Evolutionary conservation across 306 rosid species (phyloP).

Genomic region (Neltuma alba): DNA sequence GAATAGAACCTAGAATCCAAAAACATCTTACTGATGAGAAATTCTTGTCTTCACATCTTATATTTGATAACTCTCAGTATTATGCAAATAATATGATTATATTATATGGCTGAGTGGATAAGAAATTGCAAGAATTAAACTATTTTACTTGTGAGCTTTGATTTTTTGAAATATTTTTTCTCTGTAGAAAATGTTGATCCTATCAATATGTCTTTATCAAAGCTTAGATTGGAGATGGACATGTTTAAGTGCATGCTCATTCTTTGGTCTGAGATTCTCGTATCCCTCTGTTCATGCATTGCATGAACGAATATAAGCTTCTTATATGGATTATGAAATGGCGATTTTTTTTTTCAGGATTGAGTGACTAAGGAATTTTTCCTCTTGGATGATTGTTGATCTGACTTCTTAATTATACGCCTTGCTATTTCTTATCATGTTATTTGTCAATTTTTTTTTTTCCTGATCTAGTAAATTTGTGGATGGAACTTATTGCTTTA

Average conservation of each 20-base stretch:
- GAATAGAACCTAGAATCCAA: background rate
- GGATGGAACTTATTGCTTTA: background rate
- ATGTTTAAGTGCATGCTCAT: background rate
- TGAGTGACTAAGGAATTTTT: background rate
- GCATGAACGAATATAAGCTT: background rate
- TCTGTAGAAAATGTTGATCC: background rate
- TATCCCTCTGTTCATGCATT: background rate
- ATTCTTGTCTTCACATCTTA: no score
- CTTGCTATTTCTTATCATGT: background rate
- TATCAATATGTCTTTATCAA: background rate
- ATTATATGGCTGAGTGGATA: no score
- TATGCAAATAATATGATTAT: no score
- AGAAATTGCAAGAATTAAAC: no score
- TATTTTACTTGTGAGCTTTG: background rate
- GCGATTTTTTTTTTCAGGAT: background rate
- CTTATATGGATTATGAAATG: background rate
- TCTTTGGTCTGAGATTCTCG: background rate
- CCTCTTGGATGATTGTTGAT: background rate
- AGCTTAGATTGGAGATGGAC: background rate
- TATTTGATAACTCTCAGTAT: no score
- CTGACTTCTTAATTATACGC: background rate
- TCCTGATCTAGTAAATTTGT: background rate
- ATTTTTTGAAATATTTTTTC: background rate
- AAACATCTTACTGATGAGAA: background rate
- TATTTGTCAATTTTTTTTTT: background rate